A percentile compares a stretch with the other conserved stretches of the same genome.
phyloP scores from a whole-genome alignment of 306 rosid species.

The Luffa acutangula region DNA sequence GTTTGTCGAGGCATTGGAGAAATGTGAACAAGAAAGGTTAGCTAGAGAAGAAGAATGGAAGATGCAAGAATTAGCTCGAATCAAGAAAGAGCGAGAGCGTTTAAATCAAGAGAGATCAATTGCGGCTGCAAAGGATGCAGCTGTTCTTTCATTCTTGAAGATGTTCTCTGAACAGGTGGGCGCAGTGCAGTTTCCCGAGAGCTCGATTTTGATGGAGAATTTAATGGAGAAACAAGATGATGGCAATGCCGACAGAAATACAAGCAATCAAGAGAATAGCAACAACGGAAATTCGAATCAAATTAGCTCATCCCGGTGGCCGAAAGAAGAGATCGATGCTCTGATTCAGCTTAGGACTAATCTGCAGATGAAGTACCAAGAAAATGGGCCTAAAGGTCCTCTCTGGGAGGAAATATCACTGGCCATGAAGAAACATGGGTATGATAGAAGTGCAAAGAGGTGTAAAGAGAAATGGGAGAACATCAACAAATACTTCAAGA shows the following conservation, averaged over 20 bases:
- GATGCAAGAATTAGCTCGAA: constrained; percentile 47
- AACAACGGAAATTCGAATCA: constrained; percentile 27
- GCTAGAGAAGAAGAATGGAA: constrained; percentile 72
- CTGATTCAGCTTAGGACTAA: constrained; percentile 54
- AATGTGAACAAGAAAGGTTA: constrained; percentile 52
- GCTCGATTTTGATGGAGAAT: constrained; percentile 6
- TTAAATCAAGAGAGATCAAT: constrained; percentile 63
- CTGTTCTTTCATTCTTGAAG: constrained; percentile 47
- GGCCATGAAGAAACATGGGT: constrained; percentile 54
- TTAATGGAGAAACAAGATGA: constrained; percentile 23
- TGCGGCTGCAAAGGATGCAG: constrained; percentile 71
- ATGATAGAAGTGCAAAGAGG: constrained; percentile 60
- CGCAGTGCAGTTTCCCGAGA: constrained; percentile 10
- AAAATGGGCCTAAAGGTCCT: constrained; percentile 50
- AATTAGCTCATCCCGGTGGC: constrained; percentile 56
- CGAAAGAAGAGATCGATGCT: constrained; percentile 70
- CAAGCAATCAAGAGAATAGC: constrained; percentile 23
- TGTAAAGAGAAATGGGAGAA: constrained; percentile 98
- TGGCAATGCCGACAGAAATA: constrained; percentile 14
- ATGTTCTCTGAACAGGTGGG: constrained; percentile 35
- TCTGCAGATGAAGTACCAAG: constrained; percentile 41
- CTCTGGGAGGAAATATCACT: constrained; percentile 70
- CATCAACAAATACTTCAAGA: constrained; percentile 81
- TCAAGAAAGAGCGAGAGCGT: constrained; percentile 44
- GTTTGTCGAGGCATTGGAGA: constrained; percentile 53